These are phyloP conservation scores for Triticum monococcum DNA, from an alignment of 176 grass and related monocot genomes.

Conservation along the genomic window DNA sequence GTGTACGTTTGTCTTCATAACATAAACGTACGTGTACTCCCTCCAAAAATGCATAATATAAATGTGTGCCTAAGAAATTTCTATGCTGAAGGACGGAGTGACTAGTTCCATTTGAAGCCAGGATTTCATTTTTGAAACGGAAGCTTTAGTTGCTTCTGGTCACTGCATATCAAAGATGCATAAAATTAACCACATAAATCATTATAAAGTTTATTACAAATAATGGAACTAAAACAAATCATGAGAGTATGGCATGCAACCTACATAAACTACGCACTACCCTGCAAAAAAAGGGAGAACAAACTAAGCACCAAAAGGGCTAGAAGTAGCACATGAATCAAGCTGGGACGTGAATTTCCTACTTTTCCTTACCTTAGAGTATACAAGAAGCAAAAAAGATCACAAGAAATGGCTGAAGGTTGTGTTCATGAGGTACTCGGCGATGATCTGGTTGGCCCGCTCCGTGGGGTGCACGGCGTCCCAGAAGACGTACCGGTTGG, in stretches of 20 bases:
- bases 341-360: not conserved
- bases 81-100: not conserved
- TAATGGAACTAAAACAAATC: not conserved
- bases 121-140: not conserved
- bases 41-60: no score
- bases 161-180: not conserved
- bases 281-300: not conserved
- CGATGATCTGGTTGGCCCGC: slow-evolving; percentile 37
- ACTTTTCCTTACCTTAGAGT: not conserved
- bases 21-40: no score
- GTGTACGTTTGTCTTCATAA: no score
- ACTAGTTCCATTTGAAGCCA: not conserved
- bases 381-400: not conserved
- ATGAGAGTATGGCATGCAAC: not conserved
- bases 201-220: not conserved
- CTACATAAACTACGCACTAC: no score
- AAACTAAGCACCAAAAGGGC: not conserved
- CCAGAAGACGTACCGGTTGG: slow-evolving; percentile 55
- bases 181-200: not conserved
- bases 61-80: no score
- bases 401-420: slow-evolving; percentile 41
- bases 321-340: not conserved
- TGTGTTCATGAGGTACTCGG: slow-evolving; percentile 59
- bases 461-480: slow-evolving; percentile 65
- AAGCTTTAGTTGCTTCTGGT: not conserved